Evolutionary conservation across 179 eudicot genomes (phyloP), one percentile per base, ranked within the genome.

Genomic region (Silene coronaria): DNA sequence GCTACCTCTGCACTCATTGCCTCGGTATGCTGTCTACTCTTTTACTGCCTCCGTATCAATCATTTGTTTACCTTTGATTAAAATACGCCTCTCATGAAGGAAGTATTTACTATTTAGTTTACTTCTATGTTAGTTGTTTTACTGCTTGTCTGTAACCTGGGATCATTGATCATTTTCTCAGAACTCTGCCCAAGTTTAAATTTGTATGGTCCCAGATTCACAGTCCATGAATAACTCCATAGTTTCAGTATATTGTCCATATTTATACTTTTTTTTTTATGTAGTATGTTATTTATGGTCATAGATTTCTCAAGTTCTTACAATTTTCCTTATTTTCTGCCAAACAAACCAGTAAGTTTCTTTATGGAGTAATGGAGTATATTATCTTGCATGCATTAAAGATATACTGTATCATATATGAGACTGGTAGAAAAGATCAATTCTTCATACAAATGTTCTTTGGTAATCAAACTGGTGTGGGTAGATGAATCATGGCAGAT

Each of bases 1-100:
- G 98, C 99, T 77, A 86, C 99, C 70, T 96, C 99, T 16, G 99
- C 98, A 46, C 99, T 96, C 58, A 75, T 91, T 24, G 89, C 87
- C 82, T 91, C 99, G 85, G 99, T 96, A 91, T 53, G 82, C 10
- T 36, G 3, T 59, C 65, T 5, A 24, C 57, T 58, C 22, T 13
- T 45, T 38, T 60, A 46, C 61, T 8, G 5, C 5, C 2, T 42
- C 2, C 1, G 13, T 38, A 38, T 0, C 45, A 38, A 8, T 38
- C 45, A 8, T 38, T 38, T 38, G 45, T 38, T 38, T 38, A 42
- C 48, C 48, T 42, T 42, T 42, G 14, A 42, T 42, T 42, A 42
- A 6, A 38, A 38, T 38, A n/a, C n/a, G n/a, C n/a, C n/a, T n/a
- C n/a, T n/a, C n/a, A n/a, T n/a, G n/a, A n/a, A n/a, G n/a, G n/a